phyloP scores from a whole-genome alignment of 139 green algal genomes.

The Chlamydomonas applanata region DNA sequence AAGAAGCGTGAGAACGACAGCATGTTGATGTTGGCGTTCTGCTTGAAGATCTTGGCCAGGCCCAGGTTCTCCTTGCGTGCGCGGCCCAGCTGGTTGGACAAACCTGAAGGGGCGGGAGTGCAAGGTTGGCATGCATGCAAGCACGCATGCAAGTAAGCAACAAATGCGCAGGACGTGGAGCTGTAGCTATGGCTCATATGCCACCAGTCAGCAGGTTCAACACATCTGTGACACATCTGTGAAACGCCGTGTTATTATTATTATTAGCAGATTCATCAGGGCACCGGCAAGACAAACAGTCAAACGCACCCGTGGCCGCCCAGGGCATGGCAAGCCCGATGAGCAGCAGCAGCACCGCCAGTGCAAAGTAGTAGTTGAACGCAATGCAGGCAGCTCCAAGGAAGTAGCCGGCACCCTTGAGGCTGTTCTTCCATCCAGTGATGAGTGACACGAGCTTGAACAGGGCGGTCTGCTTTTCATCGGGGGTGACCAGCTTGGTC shows the following conservation, averaged over 20 bases:
- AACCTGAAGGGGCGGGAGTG: no score
- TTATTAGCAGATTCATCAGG: no score
- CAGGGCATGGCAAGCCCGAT: conserved; percentile 75
- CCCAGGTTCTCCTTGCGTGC: conserved; percentile 55
- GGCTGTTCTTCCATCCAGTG: conserved; percentile 83
- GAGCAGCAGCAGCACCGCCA: conserved; percentile 63
- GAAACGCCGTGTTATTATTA: no score
- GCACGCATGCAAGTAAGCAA: no score
- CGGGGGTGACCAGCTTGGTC: conserved; percentile 71
- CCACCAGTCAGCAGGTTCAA: no score
- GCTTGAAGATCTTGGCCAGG: conserved; percentile 48
- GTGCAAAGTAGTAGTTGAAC: conserved; percentile 70
- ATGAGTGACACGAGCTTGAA: conserved; percentile 86
- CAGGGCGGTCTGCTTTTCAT: conserved; percentile 66
- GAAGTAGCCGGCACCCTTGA: conserved; percentile 81
- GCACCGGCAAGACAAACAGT: no score
- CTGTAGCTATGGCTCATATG: no score
- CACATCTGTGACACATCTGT: no score
- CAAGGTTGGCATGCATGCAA: no score
- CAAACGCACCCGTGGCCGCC: conserved; percentile 34
- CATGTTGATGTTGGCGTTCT: conserved; percentile 70
- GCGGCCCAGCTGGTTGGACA: conserved; percentile 62
- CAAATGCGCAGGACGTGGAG: no score
- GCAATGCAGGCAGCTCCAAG: conserved; percentile 68
- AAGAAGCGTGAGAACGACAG: conserved; percentile 69